Conservation (phyloP, 2,329 filamentous ascomycete species). For the Polytolypa hystricis region DNA sequence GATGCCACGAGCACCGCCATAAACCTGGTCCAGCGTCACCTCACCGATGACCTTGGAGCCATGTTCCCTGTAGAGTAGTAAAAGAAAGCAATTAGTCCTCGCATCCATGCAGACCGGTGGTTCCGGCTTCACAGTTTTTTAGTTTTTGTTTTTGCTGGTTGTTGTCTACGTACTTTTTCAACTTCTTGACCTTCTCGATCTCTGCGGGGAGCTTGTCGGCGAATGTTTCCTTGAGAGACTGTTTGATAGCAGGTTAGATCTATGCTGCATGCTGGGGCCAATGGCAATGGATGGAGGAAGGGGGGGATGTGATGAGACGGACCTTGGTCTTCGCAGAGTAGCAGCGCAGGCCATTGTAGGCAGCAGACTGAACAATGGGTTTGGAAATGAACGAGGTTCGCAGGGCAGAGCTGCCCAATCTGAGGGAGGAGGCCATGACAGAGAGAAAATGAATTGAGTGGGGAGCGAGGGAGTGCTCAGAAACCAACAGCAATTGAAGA, state of each 20-base stretch:
- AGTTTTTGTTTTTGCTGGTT: too few species aligned
- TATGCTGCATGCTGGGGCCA: too few species aligned
- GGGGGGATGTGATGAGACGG: conserved; percentile 21
- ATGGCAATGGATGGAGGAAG: too few species aligned
- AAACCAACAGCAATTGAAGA: neutral
- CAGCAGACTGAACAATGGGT: conserved; percentile 56
- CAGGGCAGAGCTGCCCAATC: conserved; percentile 70
- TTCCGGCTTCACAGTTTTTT: neutral
- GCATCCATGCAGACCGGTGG: neutral
- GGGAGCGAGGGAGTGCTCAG: neutral
- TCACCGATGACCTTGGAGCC: conserved; percentile 93
- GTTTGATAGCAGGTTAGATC: conserved; percentile 5
- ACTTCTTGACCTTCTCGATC: conserved; percentile 98
- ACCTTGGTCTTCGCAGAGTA: conserved; percentile 92
- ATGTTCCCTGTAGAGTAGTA: conserved; percentile 68
- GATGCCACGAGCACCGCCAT: conserved; percentile 97
- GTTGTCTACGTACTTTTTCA: conserved; percentile 69
- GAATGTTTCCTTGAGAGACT: conserved; percentile 98
- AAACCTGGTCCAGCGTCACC: conserved; percentile 98
- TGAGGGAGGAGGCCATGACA: conserved; percentile 68
- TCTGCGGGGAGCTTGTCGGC: conserved; percentile 90
- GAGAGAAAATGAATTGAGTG: conserved; percentile 9
- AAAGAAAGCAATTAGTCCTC: conserved; percentile 4
- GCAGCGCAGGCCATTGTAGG: conserved; percentile 74
- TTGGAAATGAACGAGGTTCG: conserved; percentile 60